Evolutionary conservation across 2,329 filamentous ascomycete genomes (phyloP), one percentile per base, ranked within the genome.

Genomic region (Pseudophaeomoniella oleicola): DNA sequence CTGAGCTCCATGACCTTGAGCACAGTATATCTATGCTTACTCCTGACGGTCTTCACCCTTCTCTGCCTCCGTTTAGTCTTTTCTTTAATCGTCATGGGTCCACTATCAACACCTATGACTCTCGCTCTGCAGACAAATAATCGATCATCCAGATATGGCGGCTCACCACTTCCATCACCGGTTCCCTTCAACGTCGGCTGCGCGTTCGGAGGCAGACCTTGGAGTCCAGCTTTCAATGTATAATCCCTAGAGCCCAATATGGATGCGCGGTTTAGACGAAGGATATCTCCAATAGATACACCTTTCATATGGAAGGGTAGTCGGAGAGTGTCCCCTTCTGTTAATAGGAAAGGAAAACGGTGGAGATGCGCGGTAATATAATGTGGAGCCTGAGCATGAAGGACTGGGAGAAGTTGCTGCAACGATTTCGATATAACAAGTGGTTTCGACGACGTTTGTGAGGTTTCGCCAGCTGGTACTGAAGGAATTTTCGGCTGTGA

Each of bases 11-110:
- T 80, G 44, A 98, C 81, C 52, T 78, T 71, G 59, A 98, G 54
- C 15, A 94, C 73, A 2, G 90, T 98, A 59, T 81, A 94, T 51
- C 74, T 71, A 55, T 93, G 84, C 71, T 98, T 94, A 67, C 85
- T 94, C 64, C 71, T 79, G 6, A 90, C 80, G 40, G 71, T 75
- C 66, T 77, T 84, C 35, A 73, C 70, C 53, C 72, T 69, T 44
- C 75, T 61, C 49, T 72, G 67, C 53, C 80, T 70, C 52, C 83
- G 66, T 57, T 80, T 80, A 51, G 66, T 72, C 62, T 71, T 71
- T 56, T 69, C 64, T 51, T 61, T 64, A 27, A 69, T 51, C 37
- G 64, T 50, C 63, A 71, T 56, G 31, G 68, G 68, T 75, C 87
- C 82, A 39, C 75, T 72, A 62, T 96, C 90, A 4, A 81, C 74